A percentile compares a stretch with the other conserved stretches of the same genome.
Conservation (phyloP, 129 eudicot species). For the Gnaphalium uliginosum region DNA sequence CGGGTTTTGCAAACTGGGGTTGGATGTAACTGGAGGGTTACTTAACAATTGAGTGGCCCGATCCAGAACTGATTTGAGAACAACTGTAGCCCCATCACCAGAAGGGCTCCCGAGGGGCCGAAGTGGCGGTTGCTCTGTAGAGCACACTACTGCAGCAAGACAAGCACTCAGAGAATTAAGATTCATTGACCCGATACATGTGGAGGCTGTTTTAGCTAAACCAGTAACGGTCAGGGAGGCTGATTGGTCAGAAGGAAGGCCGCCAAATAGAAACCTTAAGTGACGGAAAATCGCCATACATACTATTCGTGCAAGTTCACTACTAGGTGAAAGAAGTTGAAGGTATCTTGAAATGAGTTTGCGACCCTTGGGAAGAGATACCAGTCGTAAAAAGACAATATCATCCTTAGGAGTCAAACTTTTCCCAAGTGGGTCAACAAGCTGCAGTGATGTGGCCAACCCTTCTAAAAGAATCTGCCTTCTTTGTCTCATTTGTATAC, state of each 20-base stretch:
- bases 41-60: conserved; percentile 62
- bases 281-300: conserved; percentile 97
- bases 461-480: conserved; percentile 78
- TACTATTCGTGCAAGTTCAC: conserved; percentile 85
- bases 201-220: conserved; percentile 57
- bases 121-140: conserved; percentile 95
- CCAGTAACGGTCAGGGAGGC: conserved; percentile 44
- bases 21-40: conserved; percentile 31
- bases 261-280: conserved; percentile 77
- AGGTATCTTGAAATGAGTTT: conserved; percentile 74
- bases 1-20: conserved; percentile 52
- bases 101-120: conserved; percentile 87
- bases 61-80: conserved; percentile 74
- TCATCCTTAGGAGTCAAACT: conserved; percentile 79
- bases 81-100: conserved; percentile 83
- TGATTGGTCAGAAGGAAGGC: conserved; percentile 61
- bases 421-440: conserved; percentile 91
- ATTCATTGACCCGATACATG: conserved; percentile 77
- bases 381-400: conserved; percentile 68
- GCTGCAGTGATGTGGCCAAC: conserved; percentile 89
- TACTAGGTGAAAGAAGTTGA: conserved; percentile 66
- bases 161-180: conserved; percentile 90
- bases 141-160: conserved; percentile 97
- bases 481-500: conserved; percentile 57
- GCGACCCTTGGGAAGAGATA: conserved; percentile 81